Evolutionary conservation across 306 rosid genomes (phyloP).

Genomic region (Malus fusca): DNA sequence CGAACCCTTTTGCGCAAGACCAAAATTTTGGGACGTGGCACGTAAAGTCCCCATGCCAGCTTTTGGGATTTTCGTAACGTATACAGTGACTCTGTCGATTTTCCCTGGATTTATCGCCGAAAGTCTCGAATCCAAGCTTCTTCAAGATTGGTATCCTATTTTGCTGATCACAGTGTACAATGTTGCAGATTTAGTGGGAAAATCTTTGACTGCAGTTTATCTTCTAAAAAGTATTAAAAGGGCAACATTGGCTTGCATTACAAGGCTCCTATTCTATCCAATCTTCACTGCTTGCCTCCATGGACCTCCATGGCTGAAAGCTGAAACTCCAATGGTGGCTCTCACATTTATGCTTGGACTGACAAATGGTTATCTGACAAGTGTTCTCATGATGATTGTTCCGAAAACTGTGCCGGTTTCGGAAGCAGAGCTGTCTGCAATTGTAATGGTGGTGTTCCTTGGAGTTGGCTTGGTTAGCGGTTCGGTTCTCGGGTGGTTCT

Average conservation of each 20-base stretch:
- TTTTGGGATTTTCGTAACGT: constrained; percentile 62
- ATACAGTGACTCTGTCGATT: constrained; percentile 75
- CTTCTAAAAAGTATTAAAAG: constrained; percentile 42
- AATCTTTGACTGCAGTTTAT: constrained; percentile 66
- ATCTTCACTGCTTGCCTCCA: constrained; percentile 68
- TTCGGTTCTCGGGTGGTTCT: constrained; percentile 83
- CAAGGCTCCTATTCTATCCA: constrained; percentile 74
- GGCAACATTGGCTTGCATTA: constrained; percentile 54
- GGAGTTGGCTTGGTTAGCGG: constrained; percentile 85
- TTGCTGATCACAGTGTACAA: constrained; percentile 70
- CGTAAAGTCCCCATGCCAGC: constrained; percentile 51
- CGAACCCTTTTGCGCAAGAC: constrained; percentile 32
- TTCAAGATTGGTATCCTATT: constrained; percentile 90
- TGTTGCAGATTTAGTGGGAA: constrained; percentile 67
- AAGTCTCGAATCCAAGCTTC: constrained; percentile 52
- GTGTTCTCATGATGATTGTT: constrained; percentile 69
- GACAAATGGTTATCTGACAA: constrained; percentile 77
- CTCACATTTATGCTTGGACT: constrained; percentile 77
- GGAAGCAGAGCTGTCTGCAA: constrained; percentile 72
- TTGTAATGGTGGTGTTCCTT: constrained; percentile 69
- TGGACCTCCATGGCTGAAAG: constrained; percentile 77
- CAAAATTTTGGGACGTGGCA: constrained; percentile 49
- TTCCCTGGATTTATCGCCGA: constrained; percentile 91
- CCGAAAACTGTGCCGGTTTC: constrained; percentile 57
- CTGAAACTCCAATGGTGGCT: constrained; percentile 48